Evolutionary conservation across 225 moss, liverwort and hornwort species (phyloP).

Genomic region (Pseudoscleropodium purum): DNA sequence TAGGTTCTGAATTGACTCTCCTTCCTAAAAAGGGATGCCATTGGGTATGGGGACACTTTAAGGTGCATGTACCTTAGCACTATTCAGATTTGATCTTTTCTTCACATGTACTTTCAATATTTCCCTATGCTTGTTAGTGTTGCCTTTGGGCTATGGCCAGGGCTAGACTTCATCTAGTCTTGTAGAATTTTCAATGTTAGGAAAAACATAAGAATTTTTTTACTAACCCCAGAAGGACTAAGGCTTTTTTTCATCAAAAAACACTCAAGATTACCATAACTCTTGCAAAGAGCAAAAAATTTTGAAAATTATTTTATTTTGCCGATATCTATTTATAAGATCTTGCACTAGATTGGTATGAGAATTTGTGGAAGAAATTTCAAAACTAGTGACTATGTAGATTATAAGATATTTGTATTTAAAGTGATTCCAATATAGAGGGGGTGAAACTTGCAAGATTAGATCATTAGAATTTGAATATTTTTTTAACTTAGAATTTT

Average conservation of each 20-base stretch:
- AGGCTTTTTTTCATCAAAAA: not conserved
- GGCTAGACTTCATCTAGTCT: not conserved
- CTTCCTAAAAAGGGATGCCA: no score
- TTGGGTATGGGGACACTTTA: no score
- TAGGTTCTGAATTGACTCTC: no score
- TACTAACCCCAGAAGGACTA: fast-evolving
- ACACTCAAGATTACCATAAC: not conserved
- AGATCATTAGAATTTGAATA: no score
- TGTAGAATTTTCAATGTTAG: not conserved
- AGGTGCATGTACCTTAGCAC: no score
- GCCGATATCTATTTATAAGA: not conserved
- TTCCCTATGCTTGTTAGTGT: not conserved
- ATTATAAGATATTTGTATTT: not conserved
- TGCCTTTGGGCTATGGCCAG: not conserved
- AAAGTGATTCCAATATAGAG: no score
- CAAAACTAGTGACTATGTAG: fast-evolving
- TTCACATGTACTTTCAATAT: not conserved
- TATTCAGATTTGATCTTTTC: no score
- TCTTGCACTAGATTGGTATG: not conserved
- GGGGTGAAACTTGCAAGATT: no score
- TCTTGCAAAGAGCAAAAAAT: not conserved
- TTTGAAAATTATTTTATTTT: not conserved
- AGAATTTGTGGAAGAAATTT: not conserved
- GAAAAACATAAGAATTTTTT: fast-evolving
- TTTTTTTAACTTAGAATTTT: no score